Evolutionary conservation across 208 protist species (phyloP), one percentile per base, ranked within the genome.

Genomic region (Leishmania guyanensis): DNA sequence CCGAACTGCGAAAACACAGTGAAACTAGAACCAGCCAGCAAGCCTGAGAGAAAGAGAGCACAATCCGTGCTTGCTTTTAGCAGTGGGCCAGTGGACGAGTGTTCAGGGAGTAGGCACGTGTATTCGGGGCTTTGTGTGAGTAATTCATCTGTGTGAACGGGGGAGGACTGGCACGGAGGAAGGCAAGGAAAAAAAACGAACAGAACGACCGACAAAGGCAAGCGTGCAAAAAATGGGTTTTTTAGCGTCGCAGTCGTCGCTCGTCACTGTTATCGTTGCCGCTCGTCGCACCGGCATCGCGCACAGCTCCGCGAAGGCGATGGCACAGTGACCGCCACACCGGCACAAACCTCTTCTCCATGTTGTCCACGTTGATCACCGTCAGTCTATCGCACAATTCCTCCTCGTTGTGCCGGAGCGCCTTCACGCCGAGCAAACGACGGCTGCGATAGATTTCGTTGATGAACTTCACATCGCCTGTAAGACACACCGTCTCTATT

Each of bases 331-430:
- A 82, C 22, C 82, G 20, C 94, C 94, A 97, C 36, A 97, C 92
- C 36, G 94, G 92, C 39, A 95, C 77, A 70, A 97, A 95, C 5
- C 90, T 83, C 87, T 95, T 95, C 16, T 86, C 90, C 62, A 89
- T 72, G 43, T 86, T 86, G 20, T 80, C 39, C 68, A 92, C 91
- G 75, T 95, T 89, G 43, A 97, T 89, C 17, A 94, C 78, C 5
- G 84, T 88, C 29, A 95, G 74, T 0, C 85, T 82, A n/a, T 86
- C 88, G 0, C 75, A 62, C 43, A 85, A 39, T 1, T 88, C 78
- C 46, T 79, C 76, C 51, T 87, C 76, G 65, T 84, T 81, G n/a
- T 90, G 76, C 4, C 92, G 86, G 16, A 48, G 82, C 22, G 89
- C 74, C 80, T 97, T 97, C 62, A 84, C 88, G 3, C 91, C 93